Evolutionary conservation across 2,329 filamentous ascomycete genomes (phyloP), one percentile per base, ranked within the genome.

Genomic region (Tolypocladium ovalisporum): DNA sequence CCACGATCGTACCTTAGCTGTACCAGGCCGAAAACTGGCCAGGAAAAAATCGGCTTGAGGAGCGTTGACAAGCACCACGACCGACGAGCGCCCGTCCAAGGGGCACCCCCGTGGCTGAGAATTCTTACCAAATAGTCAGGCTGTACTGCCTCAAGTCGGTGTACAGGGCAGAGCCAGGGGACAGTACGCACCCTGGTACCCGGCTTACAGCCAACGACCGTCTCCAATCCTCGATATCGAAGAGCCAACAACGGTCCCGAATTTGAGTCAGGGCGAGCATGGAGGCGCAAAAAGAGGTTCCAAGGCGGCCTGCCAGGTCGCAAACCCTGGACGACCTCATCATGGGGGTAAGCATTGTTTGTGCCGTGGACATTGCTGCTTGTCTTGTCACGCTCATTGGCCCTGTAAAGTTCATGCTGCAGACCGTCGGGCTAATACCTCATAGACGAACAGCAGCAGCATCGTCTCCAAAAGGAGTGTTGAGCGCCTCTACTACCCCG

Each of bases 391-490:
- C 13, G n/a, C n/a, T n/a, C n/a, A n/a, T n/a, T n/a, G n/a, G n/a
- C 10, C 10, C 8, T 22, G 17, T 29, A n/a, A 17, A 22, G 2
- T 51, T 32, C 7, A 29, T 49, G 24, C 1, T 8, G 19, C 3
- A 51, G 4, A 29, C 32, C 32, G 10, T 1, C n/a, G 12, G 22
- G 24, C 27, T 24, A 29, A 35, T 15, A 8, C 9, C 32, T 22
- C 17, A 19, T 59, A 89, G 83, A 97, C 91, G 58, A 96, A 96
- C 70, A 92, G 86, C 68, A 93, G 89, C 72, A 95, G 89, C 67
- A 96, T 96, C 63, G 87, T 92, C 19, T 96, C 91, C 17, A 97
- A 97, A 70, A 79, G 91, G 63, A 94, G 90, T 65, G 92, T 97
- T n/a, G 91, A 96, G 68, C 86, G 86, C 64, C 76, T 96, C 17